Evolutionary conservation across 345 rosid species (phyloP).

Genomic region (Hirschfeldia incana): DNA sequence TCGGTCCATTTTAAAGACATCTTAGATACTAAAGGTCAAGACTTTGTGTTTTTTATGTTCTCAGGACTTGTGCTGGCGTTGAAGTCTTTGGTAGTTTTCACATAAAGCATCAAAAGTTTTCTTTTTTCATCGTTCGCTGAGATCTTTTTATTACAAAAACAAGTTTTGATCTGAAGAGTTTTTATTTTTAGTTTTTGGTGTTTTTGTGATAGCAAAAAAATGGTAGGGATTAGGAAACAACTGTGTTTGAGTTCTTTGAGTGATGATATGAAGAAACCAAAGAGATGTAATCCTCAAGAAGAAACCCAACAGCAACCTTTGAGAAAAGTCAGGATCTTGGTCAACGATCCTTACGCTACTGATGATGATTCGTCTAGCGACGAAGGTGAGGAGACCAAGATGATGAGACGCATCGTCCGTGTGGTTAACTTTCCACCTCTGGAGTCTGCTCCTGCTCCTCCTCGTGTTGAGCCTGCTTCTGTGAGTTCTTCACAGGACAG

Average conservation of each 20-base stretch:
- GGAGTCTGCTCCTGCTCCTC: neutral
- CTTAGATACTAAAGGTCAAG: constrained; percentile 13
- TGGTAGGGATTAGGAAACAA: constrained; percentile 42
- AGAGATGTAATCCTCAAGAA: constrained; percentile 29
- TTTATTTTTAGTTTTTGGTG: constrained; percentile 29
- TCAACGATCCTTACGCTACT: constrained; percentile 83
- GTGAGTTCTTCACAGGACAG: constrained; percentile 73
- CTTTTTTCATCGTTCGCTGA: constrained; percentile 56
- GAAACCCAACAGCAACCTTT: constrained; percentile 32
- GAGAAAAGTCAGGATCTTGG: constrained; percentile 68
- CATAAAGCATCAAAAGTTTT: constrained; percentile 57
- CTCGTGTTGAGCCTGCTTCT: constrained; percentile 26
- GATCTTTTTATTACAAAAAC: constrained; percentile 47
- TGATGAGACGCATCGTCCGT: constrained; percentile 56
- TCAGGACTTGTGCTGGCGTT: constrained; percentile 86
- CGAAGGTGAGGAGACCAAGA: constrained; percentile 64
- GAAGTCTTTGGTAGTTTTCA: constrained; percentile 78
- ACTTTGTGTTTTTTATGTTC: neutral
- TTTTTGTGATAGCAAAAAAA: constrained; percentile 32
- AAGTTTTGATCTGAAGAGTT: neutral
- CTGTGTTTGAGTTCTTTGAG: constrained; percentile 27
- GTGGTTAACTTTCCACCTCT: constrained; percentile 53
- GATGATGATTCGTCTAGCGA: constrained; percentile 88
- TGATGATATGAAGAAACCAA: constrained; percentile 21
- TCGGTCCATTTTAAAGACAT: neutral